A percentile compares a stretch with the other conserved stretches of the same genome.
These are phyloP conservation scores for Penicillium turbatum DNA, from an alignment of 495 filamentous ascomycete genomes.

Conservation along the genomic window DNA sequence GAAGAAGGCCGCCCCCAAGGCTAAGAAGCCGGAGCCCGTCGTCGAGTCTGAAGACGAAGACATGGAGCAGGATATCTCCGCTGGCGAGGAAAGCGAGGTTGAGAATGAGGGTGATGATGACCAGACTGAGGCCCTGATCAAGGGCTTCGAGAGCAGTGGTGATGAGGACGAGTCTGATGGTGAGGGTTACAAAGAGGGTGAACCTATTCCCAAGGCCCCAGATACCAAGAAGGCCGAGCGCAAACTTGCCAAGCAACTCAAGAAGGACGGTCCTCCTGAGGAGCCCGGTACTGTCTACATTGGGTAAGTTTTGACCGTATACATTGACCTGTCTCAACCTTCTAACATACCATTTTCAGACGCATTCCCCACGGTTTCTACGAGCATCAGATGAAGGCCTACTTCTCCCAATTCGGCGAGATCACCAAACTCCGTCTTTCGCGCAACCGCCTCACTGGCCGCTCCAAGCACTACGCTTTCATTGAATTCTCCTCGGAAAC, in stretches of 20 bases:
- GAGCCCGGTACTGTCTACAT: slow-evolving; percentile 82
- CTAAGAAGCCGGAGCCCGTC: slow-evolving; percentile 21
- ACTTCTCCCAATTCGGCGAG: slow-evolving; percentile 92
- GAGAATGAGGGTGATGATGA: slow-evolving; percentile 52
- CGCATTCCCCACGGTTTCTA: slow-evolving; percentile 94
- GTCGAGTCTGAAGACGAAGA: slow-evolving; percentile 23
- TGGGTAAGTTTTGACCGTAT: slow-evolving; percentile 42
- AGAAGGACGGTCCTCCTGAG: slow-evolving; percentile 35
- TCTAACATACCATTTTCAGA: slow-evolving; percentile 32
- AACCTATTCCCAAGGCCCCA: slow-evolving; percentile 55
- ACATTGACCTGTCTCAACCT: not conserved
- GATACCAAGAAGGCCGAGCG: slow-evolving; percentile 62
- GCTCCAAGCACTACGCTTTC: slow-evolving; percentile 88
- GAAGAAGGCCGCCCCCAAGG: slow-evolving; percentile 23
- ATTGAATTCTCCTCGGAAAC: slow-evolving; percentile 75
- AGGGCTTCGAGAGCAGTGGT: slow-evolving; percentile 77
- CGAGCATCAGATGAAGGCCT: slow-evolving; percentile 88
- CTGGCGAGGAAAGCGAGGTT: slow-evolving; percentile 26
- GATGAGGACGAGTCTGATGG: slow-evolving; percentile 54
- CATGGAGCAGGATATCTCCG: slow-evolving; percentile 19
- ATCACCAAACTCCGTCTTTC: slow-evolving; percentile 80
- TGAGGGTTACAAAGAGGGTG: slow-evolving; percentile 51
- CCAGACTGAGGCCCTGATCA: slow-evolving; percentile 65
- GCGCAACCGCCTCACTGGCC: slow-evolving; percentile 83
- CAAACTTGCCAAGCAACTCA: slow-evolving; percentile 50